Percentiles rank a stretch among this genome's conserved stretches.
Evolutionary conservation across 495 filamentous ascomycete species (phyloP).

Genomic region (Thozetella sp.): DNA sequence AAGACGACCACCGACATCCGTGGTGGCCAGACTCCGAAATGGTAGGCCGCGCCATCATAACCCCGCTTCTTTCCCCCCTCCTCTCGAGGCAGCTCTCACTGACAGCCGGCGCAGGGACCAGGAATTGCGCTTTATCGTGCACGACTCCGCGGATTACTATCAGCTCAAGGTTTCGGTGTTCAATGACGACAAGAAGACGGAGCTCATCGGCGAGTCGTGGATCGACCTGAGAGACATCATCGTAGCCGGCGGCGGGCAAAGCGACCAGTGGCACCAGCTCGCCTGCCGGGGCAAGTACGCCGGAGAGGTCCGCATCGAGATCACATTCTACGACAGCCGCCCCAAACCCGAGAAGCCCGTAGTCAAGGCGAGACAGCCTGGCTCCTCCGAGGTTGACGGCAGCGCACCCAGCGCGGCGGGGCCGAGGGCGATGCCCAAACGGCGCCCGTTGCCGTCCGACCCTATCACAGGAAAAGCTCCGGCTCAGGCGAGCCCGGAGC

Average conservation of each 20-base stretch:
- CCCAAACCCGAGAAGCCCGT: conserved; percentile 70
- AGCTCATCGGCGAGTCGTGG: conserved; percentile 93
- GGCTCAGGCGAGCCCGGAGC: conserved; percentile 32
- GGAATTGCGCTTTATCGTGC: conserved; percentile 92
- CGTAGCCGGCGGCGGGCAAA: conserved; percentile 84
- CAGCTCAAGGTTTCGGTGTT: conserved; percentile 93
- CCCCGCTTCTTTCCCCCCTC: background rate
- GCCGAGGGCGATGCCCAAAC: conserved; percentile 55
- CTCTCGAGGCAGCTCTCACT: conserved; percentile 9
- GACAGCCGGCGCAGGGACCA: conserved; percentile 71
- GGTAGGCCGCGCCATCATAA: conserved; percentile 54
- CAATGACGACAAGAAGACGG: conserved; percentile 96
- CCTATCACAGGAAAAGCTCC: conserved; percentile 57
- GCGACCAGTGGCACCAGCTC: conserved; percentile 87
- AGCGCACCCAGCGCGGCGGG: conserved; percentile 30
- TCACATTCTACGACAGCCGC: conserved; percentile 93
- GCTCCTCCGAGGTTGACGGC: conserved; percentile 21
- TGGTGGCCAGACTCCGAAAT: conserved; percentile 94
- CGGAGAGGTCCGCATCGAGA: conserved; percentile 90
- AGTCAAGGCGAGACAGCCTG: conserved; percentile 47
- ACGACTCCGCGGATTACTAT: conserved; percentile 94
- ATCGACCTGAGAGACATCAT: conserved; percentile 81
- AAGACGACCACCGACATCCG: conserved; percentile 94
- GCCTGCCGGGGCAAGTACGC: conserved; percentile 91
- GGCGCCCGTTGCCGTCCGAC: conserved; percentile 78